Conservation (phyloP, 306 rosid genomes). For the Quillaja saponaria region DNA sequence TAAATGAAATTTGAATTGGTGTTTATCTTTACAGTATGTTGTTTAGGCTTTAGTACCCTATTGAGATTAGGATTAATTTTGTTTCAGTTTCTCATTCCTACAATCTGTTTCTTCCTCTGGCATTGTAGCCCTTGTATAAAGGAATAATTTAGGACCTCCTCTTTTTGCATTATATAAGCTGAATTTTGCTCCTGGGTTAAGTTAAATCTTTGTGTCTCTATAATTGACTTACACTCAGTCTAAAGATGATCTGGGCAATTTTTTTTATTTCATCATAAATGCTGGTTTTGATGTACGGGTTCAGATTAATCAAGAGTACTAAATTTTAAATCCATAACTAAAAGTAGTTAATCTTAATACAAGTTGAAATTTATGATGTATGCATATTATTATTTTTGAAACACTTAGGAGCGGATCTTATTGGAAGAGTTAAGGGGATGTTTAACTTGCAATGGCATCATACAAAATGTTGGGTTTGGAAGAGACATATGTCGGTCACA, state of each 20-base stretch:
- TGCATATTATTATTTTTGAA: no score
- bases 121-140: background rate
- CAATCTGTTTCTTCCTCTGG: background rate
- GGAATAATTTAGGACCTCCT: background rate
- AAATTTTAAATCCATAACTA: no score
- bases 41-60: background rate
- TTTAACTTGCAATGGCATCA: no score
- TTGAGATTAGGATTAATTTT: background rate
- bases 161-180: no score
- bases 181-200: no score
- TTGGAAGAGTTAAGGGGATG: background rate
- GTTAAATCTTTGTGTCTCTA: no score
- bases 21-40: slow-evolving; percentile 8
- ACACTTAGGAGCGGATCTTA: background rate
- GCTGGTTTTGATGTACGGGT: no score
- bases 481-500: background rate
- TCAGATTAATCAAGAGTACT: no score
- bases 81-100: background rate
- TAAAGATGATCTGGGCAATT: no score
- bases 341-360: no score
- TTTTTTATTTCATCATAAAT: no score
- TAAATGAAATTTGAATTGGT: background rate
- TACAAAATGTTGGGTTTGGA: background rate
- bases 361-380: background rate
- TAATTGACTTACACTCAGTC: no score